phyloP scores from a whole-genome alignment of 1,284 basidiomycete species.

The Binderoboletus segoi region DNA sequence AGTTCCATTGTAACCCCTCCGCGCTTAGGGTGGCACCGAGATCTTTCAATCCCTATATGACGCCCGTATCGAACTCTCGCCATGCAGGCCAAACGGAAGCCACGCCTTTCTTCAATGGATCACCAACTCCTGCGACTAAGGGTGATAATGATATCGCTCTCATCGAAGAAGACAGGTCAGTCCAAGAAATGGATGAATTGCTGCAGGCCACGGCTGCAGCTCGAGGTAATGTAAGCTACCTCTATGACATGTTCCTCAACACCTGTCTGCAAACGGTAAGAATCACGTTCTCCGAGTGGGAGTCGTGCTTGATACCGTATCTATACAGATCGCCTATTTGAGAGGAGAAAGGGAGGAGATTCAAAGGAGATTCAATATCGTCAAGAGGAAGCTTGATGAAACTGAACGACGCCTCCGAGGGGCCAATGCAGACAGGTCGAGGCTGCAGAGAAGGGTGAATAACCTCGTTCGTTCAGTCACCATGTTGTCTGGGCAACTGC shows the following conservation, averaged over 20 bases:
- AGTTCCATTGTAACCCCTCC: not conserved
- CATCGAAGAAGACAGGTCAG: not conserved
- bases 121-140: conserved; percentile 13
- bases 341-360: conserved; percentile 20
- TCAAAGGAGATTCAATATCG: conserved; percentile 20
- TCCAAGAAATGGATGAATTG: conserved; percentile 11
- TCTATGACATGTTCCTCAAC: conserved; percentile 14
- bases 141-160: not conserved
- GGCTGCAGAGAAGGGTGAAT: conserved; percentile 13
- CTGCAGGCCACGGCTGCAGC: conserved; percentile 22
- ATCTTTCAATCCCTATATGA: conserved; percentile 30
- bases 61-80: conserved; percentile 28
- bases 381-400: conserved; percentile 23
- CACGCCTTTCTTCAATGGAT: not conserved
- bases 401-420: conserved; percentile 23
- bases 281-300: not conserved
- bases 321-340: conserved; percentile 18
- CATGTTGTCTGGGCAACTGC: conserved; percentile 14
- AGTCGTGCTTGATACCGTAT: conserved; percentile 1
- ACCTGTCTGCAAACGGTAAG: conserved; percentile 16
- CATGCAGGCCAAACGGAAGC: not conserved
- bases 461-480: conserved; percentile 11
- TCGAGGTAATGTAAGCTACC: conserved; percentile 17
- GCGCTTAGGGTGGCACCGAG: conserved; percentile 15
- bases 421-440: conserved; percentile 19